Evolutionary conservation across 1,284 basidiomycete genomes (phyloP).

Genomic region (Golubevia pallescens): DNA sequence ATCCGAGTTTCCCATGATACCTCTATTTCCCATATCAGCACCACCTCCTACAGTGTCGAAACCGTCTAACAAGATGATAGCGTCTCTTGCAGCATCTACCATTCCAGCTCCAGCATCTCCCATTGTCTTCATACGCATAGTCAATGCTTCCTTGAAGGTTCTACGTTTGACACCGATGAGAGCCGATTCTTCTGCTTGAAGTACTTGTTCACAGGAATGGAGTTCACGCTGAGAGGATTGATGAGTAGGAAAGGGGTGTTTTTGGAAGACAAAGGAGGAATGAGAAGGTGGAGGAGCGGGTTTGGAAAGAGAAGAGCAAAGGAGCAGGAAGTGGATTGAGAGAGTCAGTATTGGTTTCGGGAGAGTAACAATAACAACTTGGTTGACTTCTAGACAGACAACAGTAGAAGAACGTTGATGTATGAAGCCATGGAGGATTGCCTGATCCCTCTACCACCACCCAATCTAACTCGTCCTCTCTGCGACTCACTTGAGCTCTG

Average conservation of each 20-base stretch:
- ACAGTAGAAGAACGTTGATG: too few relatives aligned
- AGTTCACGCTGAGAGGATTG: constrained; percentile 40
- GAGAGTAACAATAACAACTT: too few relatives aligned
- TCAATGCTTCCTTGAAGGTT: constrained; percentile 63
- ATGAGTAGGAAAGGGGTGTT: too few relatives aligned
- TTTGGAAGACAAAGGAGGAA: constrained; percentile 7
- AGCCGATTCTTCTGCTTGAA: constrained; percentile 50
- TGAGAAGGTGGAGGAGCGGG: not conserved
- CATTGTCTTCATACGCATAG: constrained; percentile 63
- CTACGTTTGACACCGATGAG: constrained; percentile 61
- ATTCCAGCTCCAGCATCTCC: constrained; percentile 58
- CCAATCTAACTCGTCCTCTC: not conserved
- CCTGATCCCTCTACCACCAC: not conserved
- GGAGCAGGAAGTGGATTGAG: too few relatives aligned
- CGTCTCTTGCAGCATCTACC: constrained; percentile 56
- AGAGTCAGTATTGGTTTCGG: too few relatives aligned
- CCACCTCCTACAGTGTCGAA: constrained; percentile 25
- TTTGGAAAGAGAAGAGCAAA: not conserved
- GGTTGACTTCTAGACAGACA: too few relatives aligned
- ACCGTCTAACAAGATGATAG: constrained; percentile 52
- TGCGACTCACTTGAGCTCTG: constrained; percentile 5
- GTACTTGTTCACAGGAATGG: constrained; percentile 56
- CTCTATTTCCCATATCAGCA: not conserved
- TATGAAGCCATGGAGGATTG: too few relatives aligned
- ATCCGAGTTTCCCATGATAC: not conserved